Evolutionary conservation across 2,329 filamentous ascomycete species (phyloP).

Genomic region (Hirsutella thompsonii): DNA sequence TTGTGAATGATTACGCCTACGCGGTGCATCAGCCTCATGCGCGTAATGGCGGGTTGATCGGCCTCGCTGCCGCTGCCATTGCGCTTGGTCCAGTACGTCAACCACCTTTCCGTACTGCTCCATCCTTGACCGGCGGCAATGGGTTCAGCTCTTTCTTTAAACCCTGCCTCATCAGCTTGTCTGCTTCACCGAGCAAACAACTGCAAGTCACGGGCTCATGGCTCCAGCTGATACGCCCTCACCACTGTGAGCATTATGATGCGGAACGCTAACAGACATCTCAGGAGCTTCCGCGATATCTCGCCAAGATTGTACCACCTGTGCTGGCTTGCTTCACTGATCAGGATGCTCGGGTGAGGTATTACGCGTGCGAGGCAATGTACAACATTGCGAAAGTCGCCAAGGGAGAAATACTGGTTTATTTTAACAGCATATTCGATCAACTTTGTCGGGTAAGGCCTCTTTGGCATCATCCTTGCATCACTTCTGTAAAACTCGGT

Average conservation of each 20-base stretch:
- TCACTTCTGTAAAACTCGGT: not conserved
- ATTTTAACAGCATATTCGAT: constrained; percentile 98
- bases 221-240: too few species aligned
- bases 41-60: constrained; percentile 90
- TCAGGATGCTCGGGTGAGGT: constrained; percentile 91
- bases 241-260: too few species aligned
- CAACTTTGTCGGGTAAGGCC: constrained; percentile 74
- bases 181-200: too few species aligned
- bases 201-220: too few species aligned
- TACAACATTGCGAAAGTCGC: constrained; percentile 99
- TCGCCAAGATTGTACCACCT: constrained; percentile 88
- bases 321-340: constrained; percentile 96
- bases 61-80: constrained; percentile 88
- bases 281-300: constrained; percentile 80
- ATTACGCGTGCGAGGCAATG: constrained; percentile 99
- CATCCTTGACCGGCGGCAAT: too few species aligned
- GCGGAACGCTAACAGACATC: constrained; percentile 5
- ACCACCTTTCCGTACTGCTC: not conserved
- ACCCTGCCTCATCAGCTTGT: too few species aligned
- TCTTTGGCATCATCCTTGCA: not conserved
- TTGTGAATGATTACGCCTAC: constrained; percentile 96
- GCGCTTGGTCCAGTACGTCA: constrained; percentile 73
- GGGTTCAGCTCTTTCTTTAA: too few species aligned
- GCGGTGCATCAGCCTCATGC: constrained; percentile 95
- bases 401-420: constrained; percentile 91